These are phyloP conservation scores for Solanum piurae DNA, from an alignment of 257 asterid species.

Conservation along the genomic window DNA sequence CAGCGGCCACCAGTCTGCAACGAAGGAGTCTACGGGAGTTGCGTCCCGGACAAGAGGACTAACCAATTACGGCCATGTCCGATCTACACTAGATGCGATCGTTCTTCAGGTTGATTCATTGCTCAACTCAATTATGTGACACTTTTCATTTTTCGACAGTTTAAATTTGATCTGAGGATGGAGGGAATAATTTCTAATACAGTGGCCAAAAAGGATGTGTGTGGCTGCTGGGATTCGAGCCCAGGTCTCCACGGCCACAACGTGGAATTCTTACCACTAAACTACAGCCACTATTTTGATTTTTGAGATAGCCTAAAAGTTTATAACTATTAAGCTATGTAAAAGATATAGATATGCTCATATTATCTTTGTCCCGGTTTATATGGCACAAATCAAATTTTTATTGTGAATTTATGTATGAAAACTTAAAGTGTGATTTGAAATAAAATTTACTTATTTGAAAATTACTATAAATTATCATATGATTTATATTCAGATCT, in stretches of 20 bases:
- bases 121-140: too few species aligned
- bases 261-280: not conserved
- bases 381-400: too few species aligned
- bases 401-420: not conserved
- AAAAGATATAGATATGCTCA: not conserved
- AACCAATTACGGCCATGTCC: not conserved
- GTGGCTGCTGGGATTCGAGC: not conserved
- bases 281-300: not conserved
- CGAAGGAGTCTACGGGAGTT: not conserved
- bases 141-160: too few species aligned
- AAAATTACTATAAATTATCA: too few species aligned
- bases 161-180: too few species aligned
- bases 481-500: too few species aligned
- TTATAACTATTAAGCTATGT: rapidly evolving
- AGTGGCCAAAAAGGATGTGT: too few species aligned
- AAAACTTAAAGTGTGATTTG: not conserved
- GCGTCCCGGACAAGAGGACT: not conserved
- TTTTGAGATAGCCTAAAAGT: too few species aligned
- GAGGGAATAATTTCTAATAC: too few species aligned
- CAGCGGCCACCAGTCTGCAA: not conserved
- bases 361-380: not conserved
- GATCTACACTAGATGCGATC: not conserved
- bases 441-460: too few species aligned
- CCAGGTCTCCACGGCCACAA: too few species aligned
- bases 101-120: too few species aligned